Conservation (phyloP, 2,329 filamentous ascomycete genomes). For the Exophiala lecanii-corni region DNA sequence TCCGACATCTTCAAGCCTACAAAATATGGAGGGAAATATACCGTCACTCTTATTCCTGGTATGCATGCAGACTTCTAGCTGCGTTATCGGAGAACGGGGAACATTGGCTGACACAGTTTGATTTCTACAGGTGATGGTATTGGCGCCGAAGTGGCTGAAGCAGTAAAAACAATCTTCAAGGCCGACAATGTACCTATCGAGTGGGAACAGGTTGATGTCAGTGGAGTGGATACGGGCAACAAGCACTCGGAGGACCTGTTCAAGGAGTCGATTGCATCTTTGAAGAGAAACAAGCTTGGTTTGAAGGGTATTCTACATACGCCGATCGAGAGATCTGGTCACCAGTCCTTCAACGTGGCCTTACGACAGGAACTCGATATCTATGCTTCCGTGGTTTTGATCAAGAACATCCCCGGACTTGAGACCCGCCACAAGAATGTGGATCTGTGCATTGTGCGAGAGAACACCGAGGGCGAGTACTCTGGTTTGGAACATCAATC, state of each 20-base stretch:
- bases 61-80: no score
- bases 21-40: slow-evolving; percentile 99
- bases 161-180: slow-evolving; percentile 99
- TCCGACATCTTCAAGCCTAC: slow-evolving; percentile 98
- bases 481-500: slow-evolving; percentile 98
- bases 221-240: slow-evolving; percentile 77
- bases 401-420: slow-evolving; percentile 99
- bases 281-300: slow-evolving; percentile 97
- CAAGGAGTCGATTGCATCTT: slow-evolving; percentile 87
- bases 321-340: slow-evolving; percentile 90
- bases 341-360: slow-evolving; percentile 99
- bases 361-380: slow-evolving; percentile 99
- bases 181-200: slow-evolving; percentile 97
- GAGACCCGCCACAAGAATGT: slow-evolving; percentile 95
- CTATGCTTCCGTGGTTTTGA: slow-evolving; percentile 93
- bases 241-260: slow-evolving; percentile 93
- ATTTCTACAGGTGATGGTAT: slow-evolving; percentile 71
- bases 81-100: no score
- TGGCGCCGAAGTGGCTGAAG: slow-evolving; percentile 94
- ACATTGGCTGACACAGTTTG: not conserved
- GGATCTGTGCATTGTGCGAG: slow-evolving; percentile 98
- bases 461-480: slow-evolving; percentile 99
- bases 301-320: slow-evolving; percentile 99
- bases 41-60: slow-evolving; percentile 95
- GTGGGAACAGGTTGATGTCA: slow-evolving; percentile 97